Percentiles rank a stretch among this genome's conserved stretches.
phyloP scores from a whole-genome alignment of 345 rosid species.

The Trapa incisa region DNA sequence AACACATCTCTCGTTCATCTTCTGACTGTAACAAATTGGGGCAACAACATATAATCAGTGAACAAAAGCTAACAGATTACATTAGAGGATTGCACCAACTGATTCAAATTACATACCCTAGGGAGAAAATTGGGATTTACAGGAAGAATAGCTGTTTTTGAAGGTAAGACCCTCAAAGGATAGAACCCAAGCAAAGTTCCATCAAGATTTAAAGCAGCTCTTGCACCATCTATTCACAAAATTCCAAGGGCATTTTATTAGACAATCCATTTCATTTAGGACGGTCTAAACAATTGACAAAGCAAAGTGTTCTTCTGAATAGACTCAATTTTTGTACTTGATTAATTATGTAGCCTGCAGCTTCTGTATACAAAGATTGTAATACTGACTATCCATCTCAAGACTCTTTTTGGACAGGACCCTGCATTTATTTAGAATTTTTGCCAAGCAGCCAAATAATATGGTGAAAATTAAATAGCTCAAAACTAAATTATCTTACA shows the following conservation, averaged over 20 bases:
- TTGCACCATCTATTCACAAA: slow-evolving; percentile 52
- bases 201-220: slow-evolving; percentile 56
- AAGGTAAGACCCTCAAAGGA: slow-evolving; percentile 82
- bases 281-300: not conserved
- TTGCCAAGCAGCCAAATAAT: too few relatives aligned
- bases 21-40: slow-evolving; percentile 52
- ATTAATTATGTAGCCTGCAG: not conserved
- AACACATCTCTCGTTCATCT: slow-evolving; percentile 91
- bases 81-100: not conserved
- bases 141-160: slow-evolving; percentile 89
- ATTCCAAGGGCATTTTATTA: not conserved
- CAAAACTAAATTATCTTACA: slow-evolving; percentile 29
- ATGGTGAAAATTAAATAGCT: not conserved
- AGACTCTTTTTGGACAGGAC: too few relatives aligned
- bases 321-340: not conserved
- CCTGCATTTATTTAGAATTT: too few relatives aligned
- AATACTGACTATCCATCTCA: too few relatives aligned
- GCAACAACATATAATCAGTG: slow-evolving; percentile 2
- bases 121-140: slow-evolving; percentile 91
- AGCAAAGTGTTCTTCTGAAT: not conserved
- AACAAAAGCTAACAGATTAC: not conserved
- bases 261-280: slow-evolving; percentile 2
- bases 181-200: slow-evolving; percentile 84
- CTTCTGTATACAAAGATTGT: too few relatives aligned
- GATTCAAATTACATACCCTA: slow-evolving; percentile 34